A percentile compares a stretch with the other conserved stretches of the same genome.
These are phyloP conservation scores for Kingdonia uniflora DNA, from an alignment of 164 flowering plant species.

Conservation along the genomic window DNA sequence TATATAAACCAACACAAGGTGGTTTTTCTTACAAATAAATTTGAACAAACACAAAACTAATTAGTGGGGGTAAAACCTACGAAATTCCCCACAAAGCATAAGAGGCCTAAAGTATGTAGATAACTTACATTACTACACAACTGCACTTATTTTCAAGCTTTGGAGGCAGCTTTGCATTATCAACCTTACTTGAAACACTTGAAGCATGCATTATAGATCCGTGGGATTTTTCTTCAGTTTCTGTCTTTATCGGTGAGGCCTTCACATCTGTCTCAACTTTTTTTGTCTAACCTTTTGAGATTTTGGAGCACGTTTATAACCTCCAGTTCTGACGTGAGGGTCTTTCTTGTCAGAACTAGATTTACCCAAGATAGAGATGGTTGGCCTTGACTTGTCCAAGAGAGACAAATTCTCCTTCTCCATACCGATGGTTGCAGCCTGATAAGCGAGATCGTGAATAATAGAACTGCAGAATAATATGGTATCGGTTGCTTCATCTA, in stretches of 20 bases:
- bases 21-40: slow-evolving; percentile 38
- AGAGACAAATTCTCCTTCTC: slow-evolving; percentile 45
- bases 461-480: slow-evolving; percentile 91
- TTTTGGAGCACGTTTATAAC: slow-evolving; percentile 44
- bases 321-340: slow-evolving; percentile 20
- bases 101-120: slow-evolving; percentile 11
- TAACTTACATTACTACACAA: slow-evolving; percentile 68
- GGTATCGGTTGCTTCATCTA: slow-evolving; percentile 91
- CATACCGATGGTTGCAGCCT: slow-evolving; percentile 70
- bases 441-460: slow-evolving; percentile 67
- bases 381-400: slow-evolving; percentile 43
- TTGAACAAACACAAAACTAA: slow-evolving; percentile 14
- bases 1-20: slow-evolving; percentile 15
- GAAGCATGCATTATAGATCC: slow-evolving; percentile 26
- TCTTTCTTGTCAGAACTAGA: slow-evolving; percentile 31
- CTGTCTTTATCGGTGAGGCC: slow-evolving; percentile 19
- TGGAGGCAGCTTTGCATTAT: slow-evolving; percentile 43
- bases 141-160: slow-evolving; percentile 90
- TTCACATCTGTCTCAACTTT: slow-evolving; percentile 34
- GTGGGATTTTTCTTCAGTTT: slow-evolving; percentile 31
- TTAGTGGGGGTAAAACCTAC: slow-evolving; percentile 15
- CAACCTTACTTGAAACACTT: slow-evolving; percentile 30
- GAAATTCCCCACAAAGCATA: slow-evolving; percentile 23
- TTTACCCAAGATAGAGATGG: slow-evolving; percentile 51
- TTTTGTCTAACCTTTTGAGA: slow-evolving; percentile 42